These are phyloP conservation scores for Elongisporangium undulatum DNA, from an alignment of 352 stramenopile species.

Conservation along the genomic window DNA sequence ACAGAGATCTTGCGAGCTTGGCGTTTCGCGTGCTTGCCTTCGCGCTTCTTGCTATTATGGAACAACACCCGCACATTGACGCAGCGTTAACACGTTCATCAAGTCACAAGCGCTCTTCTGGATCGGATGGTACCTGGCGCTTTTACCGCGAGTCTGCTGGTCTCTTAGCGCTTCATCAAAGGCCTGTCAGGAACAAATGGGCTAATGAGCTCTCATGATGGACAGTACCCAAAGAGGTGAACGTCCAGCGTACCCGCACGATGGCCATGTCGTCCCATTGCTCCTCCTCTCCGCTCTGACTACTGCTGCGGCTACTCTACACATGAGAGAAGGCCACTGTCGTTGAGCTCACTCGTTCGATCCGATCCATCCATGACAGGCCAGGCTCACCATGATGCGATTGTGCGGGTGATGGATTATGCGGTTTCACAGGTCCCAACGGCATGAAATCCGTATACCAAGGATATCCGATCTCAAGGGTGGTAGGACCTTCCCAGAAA, in stretches of 20 bases:
- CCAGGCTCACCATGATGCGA: constrained; percentile 10
- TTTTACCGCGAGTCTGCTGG: constrained; percentile 16
- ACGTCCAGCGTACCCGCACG: constrained; percentile 35
- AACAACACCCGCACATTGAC: neutral
- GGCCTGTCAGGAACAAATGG: constrained; percentile 23
- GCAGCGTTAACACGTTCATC: neutral
- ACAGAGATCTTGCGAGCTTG: constrained; percentile 14
- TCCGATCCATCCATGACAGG: constrained; percentile 13
- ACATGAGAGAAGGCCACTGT: neutral
- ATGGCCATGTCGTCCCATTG: constrained; percentile 85
- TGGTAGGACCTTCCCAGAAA: neutral
- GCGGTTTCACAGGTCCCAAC: neutral
- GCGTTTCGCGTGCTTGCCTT: constrained; percentile 14
- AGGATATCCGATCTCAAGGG: neutral
- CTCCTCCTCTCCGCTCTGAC: constrained; percentile 42
- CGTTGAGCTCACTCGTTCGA: constrained; percentile 2
- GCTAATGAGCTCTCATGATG: too few species aligned
- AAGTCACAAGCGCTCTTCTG: too few species aligned
- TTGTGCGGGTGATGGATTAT: constrained; percentile 6
- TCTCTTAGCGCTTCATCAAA: constrained; percentile 68
- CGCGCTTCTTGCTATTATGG: constrained; percentile 16
- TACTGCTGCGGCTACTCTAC: constrained; percentile 27
- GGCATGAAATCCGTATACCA: neutral
- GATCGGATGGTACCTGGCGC: neutral
- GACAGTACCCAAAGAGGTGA: too few species aligned